Conservation (phyloP, 1,284 basidiomycete species). For the Trametes sp. region DNA sequence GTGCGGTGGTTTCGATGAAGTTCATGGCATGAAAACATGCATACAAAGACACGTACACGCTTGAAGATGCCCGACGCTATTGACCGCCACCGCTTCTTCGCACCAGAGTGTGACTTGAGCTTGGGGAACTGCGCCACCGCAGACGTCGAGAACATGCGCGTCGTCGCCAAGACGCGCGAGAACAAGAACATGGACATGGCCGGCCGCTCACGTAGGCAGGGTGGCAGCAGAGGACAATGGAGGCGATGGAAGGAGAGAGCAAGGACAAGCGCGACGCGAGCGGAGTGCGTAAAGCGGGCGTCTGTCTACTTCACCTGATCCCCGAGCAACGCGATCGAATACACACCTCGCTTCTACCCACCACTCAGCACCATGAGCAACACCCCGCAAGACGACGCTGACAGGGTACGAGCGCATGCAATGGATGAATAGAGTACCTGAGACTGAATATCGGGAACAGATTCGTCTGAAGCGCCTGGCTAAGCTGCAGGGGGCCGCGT, state of each 20-base stretch:
- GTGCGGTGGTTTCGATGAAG: constrained; percentile 1
- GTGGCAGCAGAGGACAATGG: constrained; percentile 1
- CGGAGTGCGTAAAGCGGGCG: constrained; percentile 10
- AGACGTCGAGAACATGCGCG: constrained; percentile 47
- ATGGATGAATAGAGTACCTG: neutral
- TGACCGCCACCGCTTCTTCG: constrained; percentile 84
- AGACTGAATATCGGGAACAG: constrained; percentile 48
- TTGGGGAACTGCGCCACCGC: constrained; percentile 52
- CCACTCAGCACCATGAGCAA: constrained; percentile 50
- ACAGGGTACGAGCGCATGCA: constrained; percentile 59
- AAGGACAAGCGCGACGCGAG: neutral
- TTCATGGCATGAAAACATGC: neutral
- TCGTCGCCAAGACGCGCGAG: constrained; percentile 34
- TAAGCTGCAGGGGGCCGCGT: constrained; percentile 63
- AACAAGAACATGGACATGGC: constrained; percentile 38
- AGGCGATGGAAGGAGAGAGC: neutral
- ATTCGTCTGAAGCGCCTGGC: constrained; percentile 90
- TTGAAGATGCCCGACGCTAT: constrained; percentile 78
- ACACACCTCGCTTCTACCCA: constrained; percentile 7
- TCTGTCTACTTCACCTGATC: neutral
- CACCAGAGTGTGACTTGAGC: constrained; percentile 78
- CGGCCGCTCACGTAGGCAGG: neutral
- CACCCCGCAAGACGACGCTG: constrained; percentile 76
- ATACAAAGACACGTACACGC: constrained; percentile 59
- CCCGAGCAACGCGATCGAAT: constrained; percentile 10